These are phyloP conservation scores for Corylus heterophylla DNA, from an alignment of 306 rosid genomes.

Conservation along the genomic window DNA sequence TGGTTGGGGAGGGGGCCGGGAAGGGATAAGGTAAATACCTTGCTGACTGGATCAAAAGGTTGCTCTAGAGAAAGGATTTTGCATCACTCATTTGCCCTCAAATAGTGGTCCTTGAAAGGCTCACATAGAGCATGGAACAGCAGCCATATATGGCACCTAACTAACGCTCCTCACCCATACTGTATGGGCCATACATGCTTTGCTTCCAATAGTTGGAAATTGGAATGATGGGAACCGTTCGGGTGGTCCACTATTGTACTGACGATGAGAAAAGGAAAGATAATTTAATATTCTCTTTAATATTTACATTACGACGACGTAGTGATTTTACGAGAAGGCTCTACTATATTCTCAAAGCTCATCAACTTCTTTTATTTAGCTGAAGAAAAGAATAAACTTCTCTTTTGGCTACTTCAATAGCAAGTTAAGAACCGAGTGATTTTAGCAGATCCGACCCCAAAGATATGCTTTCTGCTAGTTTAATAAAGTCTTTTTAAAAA, in stretches of 20 bases:
- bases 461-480: background rate
- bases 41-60: background rate
- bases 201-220: background rate
- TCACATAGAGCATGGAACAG: background rate
- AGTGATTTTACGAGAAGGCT: background rate
- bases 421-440: background rate
- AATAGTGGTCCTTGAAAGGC: background rate
- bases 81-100: background rate
- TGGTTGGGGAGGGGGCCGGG: background rate
- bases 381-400: conserved; percentile 8
- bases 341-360: background rate
- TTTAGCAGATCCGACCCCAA: background rate
- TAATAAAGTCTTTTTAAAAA: background rate
- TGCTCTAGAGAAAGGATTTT: background rate
- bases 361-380: background rate
- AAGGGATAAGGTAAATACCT: background rate
- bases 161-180: background rate
- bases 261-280: background rate
- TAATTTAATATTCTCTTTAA: background rate
- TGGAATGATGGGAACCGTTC: background rate
- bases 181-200: too few species aligned
- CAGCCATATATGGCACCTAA: background rate
- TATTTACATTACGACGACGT: background rate
- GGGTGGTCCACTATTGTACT: background rate
- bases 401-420: background rate